Evolutionary conservation across 1,284 basidiomycete genomes (phyloP).

Genomic region (Boletus chippewaensis): DNA sequence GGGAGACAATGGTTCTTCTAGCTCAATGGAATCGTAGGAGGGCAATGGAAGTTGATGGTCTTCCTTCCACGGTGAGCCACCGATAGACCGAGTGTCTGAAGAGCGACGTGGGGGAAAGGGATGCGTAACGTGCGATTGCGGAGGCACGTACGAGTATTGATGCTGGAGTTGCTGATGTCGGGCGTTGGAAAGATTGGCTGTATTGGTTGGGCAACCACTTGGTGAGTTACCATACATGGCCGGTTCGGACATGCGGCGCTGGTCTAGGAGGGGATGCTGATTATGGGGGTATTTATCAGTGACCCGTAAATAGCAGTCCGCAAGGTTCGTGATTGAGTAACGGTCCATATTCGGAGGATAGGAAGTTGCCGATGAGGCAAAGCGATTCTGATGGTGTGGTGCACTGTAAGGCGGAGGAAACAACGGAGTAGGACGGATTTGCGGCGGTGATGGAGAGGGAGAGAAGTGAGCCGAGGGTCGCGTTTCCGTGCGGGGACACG

Average conservation of each 20-base stretch:
- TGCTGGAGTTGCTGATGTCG: slow-evolving; percentile 31
- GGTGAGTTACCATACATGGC: slow-evolving; percentile 36
- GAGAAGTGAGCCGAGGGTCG: slow-evolving; percentile 29
- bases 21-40: slow-evolving; percentile 29
- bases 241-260: slow-evolving; percentile 61
- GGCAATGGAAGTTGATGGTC: slow-evolving; percentile 25
- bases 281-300: slow-evolving; percentile 37
- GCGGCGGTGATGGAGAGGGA: slow-evolving; percentile 40
- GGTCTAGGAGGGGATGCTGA: slow-evolving; percentile 39
- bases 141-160: slow-evolving; percentile 30
- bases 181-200: slow-evolving; percentile 23
- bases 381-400: slow-evolving; percentile 40
- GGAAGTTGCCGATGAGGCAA: slow-evolving; percentile 36
- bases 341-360: slow-evolving; percentile 33
- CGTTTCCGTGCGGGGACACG: background rate
- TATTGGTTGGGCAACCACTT: slow-evolving; percentile 20
- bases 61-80: slow-evolving; percentile 34
- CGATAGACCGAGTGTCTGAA: slow-evolving; percentile 36
- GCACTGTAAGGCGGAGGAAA: slow-evolving; percentile 40
- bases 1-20: slow-evolving; percentile 45
- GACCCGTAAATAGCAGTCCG: slow-evolving; percentile 34
- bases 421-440: slow-evolving; percentile 34
- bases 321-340: slow-evolving; percentile 33
- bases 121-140: slow-evolving; percentile 28
- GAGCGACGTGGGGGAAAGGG: slow-evolving; percentile 38